Evolutionary conservation across 768 basidiomycete genomes (phyloP).

Genomic region (Phallus indusiatus): DNA sequence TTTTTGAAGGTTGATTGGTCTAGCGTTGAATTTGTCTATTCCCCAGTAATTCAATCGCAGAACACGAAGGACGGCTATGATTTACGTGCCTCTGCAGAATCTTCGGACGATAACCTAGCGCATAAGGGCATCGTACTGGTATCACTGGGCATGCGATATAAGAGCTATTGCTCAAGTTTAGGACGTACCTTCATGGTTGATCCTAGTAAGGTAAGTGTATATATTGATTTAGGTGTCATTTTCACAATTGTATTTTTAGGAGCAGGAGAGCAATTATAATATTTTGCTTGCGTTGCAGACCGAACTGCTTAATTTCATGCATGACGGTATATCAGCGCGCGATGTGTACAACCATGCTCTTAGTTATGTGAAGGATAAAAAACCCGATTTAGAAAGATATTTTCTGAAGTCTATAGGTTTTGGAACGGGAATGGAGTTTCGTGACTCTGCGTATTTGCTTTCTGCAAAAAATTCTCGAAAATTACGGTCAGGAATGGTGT

Average conservation of each 20-base stretch:
- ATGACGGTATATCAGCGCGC: constrained; percentile 64
- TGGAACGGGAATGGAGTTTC: constrained; percentile 90
- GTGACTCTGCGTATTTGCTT: constrained; percentile 78
- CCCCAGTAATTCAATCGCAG: constrained; percentile 92
- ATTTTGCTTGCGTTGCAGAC: constrained; percentile 70
- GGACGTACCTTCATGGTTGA: constrained; percentile 94
- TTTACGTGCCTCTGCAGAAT: constrained; percentile 77
- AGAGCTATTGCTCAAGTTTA: constrained; percentile 86
- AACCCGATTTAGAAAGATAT: constrained; percentile 71
- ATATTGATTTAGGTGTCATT: background rate
- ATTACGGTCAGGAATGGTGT: constrained; percentile 72
- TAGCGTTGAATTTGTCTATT: constrained; percentile 89
- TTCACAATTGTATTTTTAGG: constrained; percentile 34
- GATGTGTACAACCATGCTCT: constrained; percentile 78
- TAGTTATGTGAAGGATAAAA: constrained; percentile 62
- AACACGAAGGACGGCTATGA: constrained; percentile 81
- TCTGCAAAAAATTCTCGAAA: constrained; percentile 68
- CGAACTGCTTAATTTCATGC: constrained; percentile 66
- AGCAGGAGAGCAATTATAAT: constrained; percentile 84
- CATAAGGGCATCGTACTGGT: constrained; percentile 85
- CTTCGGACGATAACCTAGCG: constrained; percentile 72
- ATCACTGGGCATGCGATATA: constrained; percentile 84
- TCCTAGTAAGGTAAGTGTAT: constrained; percentile 59
- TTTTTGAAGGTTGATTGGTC: constrained; percentile 69
- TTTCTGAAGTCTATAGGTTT: constrained; percentile 89